phyloP scores from a whole-genome alignment of 2,329 filamentous ascomycete species.

The Ophiostoma ulmi region DNA sequence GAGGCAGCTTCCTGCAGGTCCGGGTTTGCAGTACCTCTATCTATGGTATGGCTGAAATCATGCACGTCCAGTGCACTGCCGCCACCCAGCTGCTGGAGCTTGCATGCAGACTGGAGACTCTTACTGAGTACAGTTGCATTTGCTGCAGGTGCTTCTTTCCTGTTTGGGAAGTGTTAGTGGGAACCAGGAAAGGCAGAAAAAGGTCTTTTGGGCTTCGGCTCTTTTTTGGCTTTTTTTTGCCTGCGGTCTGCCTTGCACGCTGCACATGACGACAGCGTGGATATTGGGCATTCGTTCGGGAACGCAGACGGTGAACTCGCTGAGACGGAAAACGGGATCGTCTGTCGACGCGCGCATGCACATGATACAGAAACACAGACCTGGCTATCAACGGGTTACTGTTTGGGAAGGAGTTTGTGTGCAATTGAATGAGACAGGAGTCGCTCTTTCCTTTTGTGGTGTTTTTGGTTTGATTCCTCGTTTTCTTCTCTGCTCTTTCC shows the following conservation, averaged over 20 bases:
- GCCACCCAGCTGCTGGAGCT: slow-evolving; percentile 12
- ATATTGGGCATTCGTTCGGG: neutral
- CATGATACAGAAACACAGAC: neutral
- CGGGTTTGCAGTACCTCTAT: neutral
- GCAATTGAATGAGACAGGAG: neutral
- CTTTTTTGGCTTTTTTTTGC: slow-evolving; percentile 3
- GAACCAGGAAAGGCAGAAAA: neutral
- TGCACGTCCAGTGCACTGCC: slow-evolving; percentile 14
- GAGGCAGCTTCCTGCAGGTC: slow-evolving; percentile 14
- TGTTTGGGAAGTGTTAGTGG: slow-evolving; percentile 18
- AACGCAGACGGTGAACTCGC: neutral
- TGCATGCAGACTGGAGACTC: neutral
- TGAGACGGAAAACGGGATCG: neutral
- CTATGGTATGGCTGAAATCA: neutral
- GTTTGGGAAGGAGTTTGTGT: neutral
- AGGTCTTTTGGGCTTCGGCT: neutral
- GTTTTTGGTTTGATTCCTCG: neutral
- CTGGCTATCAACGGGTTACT: neutral
- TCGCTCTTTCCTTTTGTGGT: slow-evolving; percentile 2
- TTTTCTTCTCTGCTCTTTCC: neutral
- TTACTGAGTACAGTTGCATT: too few species aligned
- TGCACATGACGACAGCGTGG: slow-evolving; percentile 16
- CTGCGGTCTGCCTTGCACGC: slow-evolving; percentile 23
- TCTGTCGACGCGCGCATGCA: neutral
- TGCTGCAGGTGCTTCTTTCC: slow-evolving; percentile 16